Percentiles rank a stretch among this genome's conserved stretches.
Evolutionary conservation across 2,329 filamentous ascomycete species (phyloP).

Genomic region (Ophiostoma sp.): DNA sequence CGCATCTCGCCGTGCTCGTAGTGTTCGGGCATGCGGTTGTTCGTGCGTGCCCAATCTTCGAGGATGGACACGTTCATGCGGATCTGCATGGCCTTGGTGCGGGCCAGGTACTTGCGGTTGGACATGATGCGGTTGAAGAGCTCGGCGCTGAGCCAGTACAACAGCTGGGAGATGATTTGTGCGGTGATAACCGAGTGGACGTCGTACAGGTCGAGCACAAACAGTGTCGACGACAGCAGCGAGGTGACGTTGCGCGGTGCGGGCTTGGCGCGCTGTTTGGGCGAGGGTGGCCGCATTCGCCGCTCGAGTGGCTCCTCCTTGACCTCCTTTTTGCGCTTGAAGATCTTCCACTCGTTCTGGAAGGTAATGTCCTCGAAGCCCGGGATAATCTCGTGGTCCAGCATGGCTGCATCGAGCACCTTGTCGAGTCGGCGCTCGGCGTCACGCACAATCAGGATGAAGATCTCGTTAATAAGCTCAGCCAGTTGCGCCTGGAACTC

Average conservation of each 20-base stretch:
- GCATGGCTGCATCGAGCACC: constrained; percentile 86
- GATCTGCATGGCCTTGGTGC: constrained; percentile 99
- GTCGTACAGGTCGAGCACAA: constrained; percentile 97
- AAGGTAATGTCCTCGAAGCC: constrained; percentile 96
- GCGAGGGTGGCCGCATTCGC: constrained; percentile 86
- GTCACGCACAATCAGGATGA: constrained; percentile 94
- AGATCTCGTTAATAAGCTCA: constrained; percentile 96
- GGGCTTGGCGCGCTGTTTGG: constrained; percentile 86
- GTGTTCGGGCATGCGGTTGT: constrained; percentile 92
- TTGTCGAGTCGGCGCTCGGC: constrained; percentile 96
- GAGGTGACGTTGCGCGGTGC: constrained; percentile 95
- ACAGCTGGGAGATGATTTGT: constrained; percentile 86
- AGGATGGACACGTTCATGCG: constrained; percentile 96
- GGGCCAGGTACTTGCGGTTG: constrained; percentile 87
- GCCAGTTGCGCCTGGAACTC: constrained; percentile 92
- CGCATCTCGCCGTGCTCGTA: constrained; percentile 89
- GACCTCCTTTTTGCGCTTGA: constrained; percentile 85
- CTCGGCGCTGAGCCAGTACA: constrained; percentile 96
- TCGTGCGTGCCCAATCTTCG: constrained; percentile 92
- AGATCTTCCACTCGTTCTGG: constrained; percentile 97
- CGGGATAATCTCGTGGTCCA: constrained; percentile 97
- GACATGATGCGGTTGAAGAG: constrained; percentile 98
- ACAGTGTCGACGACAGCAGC: constrained; percentile 89
- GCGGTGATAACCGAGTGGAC: constrained; percentile 95
- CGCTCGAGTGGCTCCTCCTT: constrained; percentile 91